Conservation (phyloP, 306 rosid genomes). For the Trifolium subterraneum region DNA sequence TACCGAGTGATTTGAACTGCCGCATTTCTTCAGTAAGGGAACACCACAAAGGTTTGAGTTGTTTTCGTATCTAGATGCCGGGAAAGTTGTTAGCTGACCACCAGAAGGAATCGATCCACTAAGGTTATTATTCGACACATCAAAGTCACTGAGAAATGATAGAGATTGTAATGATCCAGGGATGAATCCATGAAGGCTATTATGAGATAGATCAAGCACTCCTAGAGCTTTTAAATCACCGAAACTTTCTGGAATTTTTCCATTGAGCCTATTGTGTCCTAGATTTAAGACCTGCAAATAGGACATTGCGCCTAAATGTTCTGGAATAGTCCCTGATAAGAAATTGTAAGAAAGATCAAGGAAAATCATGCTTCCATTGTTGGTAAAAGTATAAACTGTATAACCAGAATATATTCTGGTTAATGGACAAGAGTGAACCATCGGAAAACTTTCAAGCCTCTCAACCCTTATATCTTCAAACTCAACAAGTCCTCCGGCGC, state of each 20-base stretch:
- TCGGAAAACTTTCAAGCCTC: conserved; percentile 64
- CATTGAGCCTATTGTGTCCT: conserved; percentile 69
- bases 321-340: conserved; percentile 66
- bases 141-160: conserved; percentile 78
- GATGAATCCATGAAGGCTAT: conserved; percentile 59
- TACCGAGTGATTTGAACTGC: conserved; percentile 37
- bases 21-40: conserved; percentile 56
- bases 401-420: conserved; percentile 74
- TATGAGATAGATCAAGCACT: conserved; percentile 79
- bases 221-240: conserved; percentile 65
- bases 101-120: conserved; percentile 71
- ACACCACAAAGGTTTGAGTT: conserved; percentile 77
- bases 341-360: conserved; percentile 76
- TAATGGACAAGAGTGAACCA: conserved; percentile 68
- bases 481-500: conserved; percentile 81
- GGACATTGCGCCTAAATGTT: conserved; percentile 53
- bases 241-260: conserved; percentile 67
- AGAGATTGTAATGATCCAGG: conserved; percentile 68
- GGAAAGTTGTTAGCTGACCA: conserved; percentile 79
- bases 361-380: conserved; percentile 69
- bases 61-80: conserved; percentile 68
- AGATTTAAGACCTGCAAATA: conserved; percentile 71
- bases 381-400: conserved; percentile 61
- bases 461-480: conserved; percentile 63
- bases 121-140: conserved; percentile 76